A percentile compares a stretch with the other conserved stretches of the same genome.
phyloP scores from a whole-genome alignment of 192 early-diverging fungal genomes.

The Geranomyces variabilis region DNA sequence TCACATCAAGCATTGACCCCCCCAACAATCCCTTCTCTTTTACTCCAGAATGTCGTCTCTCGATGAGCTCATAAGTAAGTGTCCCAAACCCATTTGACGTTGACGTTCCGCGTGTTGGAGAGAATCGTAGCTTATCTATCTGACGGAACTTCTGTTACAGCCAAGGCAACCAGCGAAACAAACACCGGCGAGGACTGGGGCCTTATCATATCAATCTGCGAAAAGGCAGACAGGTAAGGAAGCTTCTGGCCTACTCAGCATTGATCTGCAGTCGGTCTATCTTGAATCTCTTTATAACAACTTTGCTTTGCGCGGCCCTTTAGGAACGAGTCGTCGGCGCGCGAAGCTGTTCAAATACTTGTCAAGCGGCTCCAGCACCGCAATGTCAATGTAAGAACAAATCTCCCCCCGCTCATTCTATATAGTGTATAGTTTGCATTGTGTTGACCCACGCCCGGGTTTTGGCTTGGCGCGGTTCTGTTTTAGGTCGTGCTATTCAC shows the following conservation, averaged over 20 bases:
- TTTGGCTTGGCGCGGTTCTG: too few relatives aligned
- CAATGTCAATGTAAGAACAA: constrained; percentile 77
- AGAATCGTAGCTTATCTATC: not conserved
- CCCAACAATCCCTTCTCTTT: too few relatives aligned
- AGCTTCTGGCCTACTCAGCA: constrained; percentile 27
- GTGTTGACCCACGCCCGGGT: not conserved
- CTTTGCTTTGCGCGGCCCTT: too few relatives aligned
- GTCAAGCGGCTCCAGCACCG: constrained; percentile 40
- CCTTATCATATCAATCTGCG: constrained; percentile 53
- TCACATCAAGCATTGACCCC: too few relatives aligned
- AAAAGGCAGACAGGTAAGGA: constrained; percentile 45
- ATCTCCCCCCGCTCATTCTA: not conserved
- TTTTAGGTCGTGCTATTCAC: constrained; percentile 44
- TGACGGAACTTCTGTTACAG: not conserved
- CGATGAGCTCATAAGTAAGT: constrained; percentile 28
- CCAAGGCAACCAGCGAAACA: constrained; percentile 87
- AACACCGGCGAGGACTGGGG: constrained; percentile 93
- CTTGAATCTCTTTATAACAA: too few relatives aligned
- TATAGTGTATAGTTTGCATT: too few relatives aligned
- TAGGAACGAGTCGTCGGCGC: constrained; percentile 26
- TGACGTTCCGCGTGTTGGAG: too few relatives aligned
- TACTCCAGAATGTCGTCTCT: constrained; percentile 18
- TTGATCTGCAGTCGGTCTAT: too few relatives aligned
- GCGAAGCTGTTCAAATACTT: constrained; percentile 45
- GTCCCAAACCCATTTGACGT: not conserved